These are phyloP conservation scores for Rhizophora mangle DNA, from an alignment of 345 rosid species.

Conservation along the genomic window DNA sequence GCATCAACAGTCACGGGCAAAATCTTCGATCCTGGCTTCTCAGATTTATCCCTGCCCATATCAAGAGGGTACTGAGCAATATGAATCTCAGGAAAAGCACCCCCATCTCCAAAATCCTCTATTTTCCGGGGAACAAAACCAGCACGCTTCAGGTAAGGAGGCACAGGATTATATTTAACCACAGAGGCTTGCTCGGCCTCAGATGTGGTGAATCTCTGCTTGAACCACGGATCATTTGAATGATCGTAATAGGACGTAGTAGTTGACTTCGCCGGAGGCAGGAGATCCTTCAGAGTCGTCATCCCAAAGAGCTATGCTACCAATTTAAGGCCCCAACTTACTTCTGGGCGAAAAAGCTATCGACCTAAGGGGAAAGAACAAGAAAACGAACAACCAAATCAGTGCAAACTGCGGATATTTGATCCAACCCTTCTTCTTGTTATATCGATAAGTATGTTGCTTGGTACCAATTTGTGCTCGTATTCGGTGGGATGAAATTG, in stretches of 20 bases:
- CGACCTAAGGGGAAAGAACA: not conserved
- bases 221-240: conserved; percentile 91
- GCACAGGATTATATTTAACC: conserved; percentile 51
- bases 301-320: conserved; percentile 20
- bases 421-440: no score
- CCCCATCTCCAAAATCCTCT: conserved; percentile 97
- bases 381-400: not conserved
- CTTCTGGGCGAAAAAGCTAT: not conserved
- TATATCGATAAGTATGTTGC: no score
- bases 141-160: conserved; percentile 63
- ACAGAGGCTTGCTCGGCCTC: conserved; percentile 43
- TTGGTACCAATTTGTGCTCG: no score
- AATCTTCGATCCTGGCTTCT: conserved; percentile 72
- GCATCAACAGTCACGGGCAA: conserved; percentile 84
- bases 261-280: conserved; percentile 69
- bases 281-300: conserved; percentile 59
- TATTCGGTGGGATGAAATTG: no score
- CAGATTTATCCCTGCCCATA: conserved; percentile 68
- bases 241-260: conserved; percentile 64
- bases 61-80: conserved; percentile 88
- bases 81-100: conserved; percentile 95
- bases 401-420: not conserved
- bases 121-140: conserved; percentile 76
- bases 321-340: not conserved
- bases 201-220: conserved; percentile 51